phyloP scores from a whole-genome alignment of 176 grass and related monocot species.

The Typha latifolia region DNA sequence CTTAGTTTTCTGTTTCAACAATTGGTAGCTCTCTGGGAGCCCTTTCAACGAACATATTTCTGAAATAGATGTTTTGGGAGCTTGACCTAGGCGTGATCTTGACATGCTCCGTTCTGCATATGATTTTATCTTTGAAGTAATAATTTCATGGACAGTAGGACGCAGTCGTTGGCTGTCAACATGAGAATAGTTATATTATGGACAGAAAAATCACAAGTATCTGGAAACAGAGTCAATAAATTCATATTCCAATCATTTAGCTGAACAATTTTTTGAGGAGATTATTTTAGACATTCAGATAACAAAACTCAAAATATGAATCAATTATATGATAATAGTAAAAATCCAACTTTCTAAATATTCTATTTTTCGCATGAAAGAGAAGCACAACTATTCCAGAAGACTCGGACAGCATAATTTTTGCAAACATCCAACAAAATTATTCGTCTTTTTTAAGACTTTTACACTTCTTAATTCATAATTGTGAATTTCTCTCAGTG shows the following conservation, averaged over 20 bases:
- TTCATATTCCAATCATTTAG: background rate
- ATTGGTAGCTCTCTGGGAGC: slow-evolving; percentile 26
- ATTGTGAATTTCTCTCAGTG: no score
- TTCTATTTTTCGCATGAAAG: background rate
- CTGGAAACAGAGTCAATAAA: background rate
- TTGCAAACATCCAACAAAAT: no score
- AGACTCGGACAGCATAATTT: background rate
- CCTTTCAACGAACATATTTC: slow-evolving; percentile 39
- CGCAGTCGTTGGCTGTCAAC: slow-evolving; percentile 71
- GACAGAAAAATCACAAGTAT: slow-evolving; percentile 2
- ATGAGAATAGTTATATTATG: background rate
- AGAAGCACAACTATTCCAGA: background rate
- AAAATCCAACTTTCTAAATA: background rate
- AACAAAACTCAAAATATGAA: no score
- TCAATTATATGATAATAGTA: no score
- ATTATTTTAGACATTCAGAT: no score
- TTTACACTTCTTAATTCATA: no score
- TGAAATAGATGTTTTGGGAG: slow-evolving; percentile 26
- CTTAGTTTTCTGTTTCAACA: slow-evolving; percentile 63
- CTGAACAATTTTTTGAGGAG: no score
- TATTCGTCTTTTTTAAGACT: no score
- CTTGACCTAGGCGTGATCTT: slow-evolving; percentile 38
- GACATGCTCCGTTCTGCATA: slow-evolving; percentile 32
- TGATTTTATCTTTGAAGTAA: slow-evolving; percentile 70
- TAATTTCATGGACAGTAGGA: slow-evolving; percentile 82